Evolutionary conservation across 1,284 basidiomycete genomes (phyloP), one percentile per base, ranked within the genome.

Genomic region (Phaffia rhodozyma): DNA sequence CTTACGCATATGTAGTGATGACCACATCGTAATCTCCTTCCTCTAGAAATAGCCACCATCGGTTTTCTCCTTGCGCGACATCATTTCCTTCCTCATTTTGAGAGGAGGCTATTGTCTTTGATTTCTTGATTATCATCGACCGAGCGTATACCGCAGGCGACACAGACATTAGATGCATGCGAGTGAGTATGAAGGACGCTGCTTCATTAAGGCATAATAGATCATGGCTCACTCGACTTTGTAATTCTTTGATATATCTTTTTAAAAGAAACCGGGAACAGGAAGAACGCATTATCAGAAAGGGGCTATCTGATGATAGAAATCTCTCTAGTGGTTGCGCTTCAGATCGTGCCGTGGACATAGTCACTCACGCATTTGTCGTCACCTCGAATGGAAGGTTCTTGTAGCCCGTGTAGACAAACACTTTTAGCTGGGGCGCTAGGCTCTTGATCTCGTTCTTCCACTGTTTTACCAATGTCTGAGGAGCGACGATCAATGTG

Each of bases 401-500:
- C 23, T 47, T 48, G 29, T 58, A 61, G 6, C 64, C 64, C 29
- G 61, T 47, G 56, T 66, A 66, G 18, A 66, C 53, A 21, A 58
- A 34, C 38, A 62, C 56, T 13, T 57, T 52, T 16, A 66, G 64
- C 5, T 48, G 49, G 5, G 64, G 64, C n/a, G 64, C 49, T 27
- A 61, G 64, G 13, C 16, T 25, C n/a, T 27, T 34, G 9, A 66
- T 61, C 56, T 66, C 64, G 43, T 66, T 60, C 34, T 48, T 27
- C 64, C 64, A 66, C 23, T 58, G 60, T n/a, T 54, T 34, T n/a
- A 53, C 59, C 18, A 66, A 47, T 0, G 64, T 58, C 1, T 51
- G 54, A 9, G 64, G 64, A 23, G 64, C 55, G 21, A 66, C 64
- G 34, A 66, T 66, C 20, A 66, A 43, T 13, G 64, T 66, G 5